Base-by-base conservation (phyloP, 495 filamentous ascomycete genomes). In the Friedmanniomyces endolithicus region DNA sequence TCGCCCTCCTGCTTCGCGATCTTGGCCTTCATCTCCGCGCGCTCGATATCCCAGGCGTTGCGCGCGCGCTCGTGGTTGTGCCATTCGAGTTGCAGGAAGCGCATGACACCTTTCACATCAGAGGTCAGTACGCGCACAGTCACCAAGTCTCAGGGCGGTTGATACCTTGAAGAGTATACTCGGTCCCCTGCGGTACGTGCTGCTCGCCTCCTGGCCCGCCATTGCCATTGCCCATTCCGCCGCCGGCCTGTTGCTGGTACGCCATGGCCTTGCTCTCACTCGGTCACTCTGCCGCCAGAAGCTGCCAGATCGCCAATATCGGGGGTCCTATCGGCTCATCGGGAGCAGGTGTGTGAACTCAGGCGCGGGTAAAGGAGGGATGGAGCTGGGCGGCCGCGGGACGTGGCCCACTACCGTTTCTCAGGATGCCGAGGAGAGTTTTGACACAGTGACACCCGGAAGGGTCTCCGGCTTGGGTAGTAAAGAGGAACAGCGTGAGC, bases 61-160 rank as follows among this genome's bases (percentile, higher is more conserved):
- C 94, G 84, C 63, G 95, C 94, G 71, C 92, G 86, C 69, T 99
- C 92, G 65, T 97, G 90, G 59, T 87, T 83, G 69, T 99, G 94
- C 92, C 92, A 97, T 79, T 99, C 92, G 34, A 90, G 90, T 74
- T 97, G 94, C 33, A 99, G 82, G 69, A 97, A 97, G 68, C 92
- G 89, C 92, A 99, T 99, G 34, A 99, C 92, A 65, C 92, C 90
- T 97, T 27, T 20, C 20, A 22, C 4, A 50, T n/a, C 3, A 14
- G 19, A 14, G 8, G 31, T 27, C 61, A 34, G 43, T 23, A 22
- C 25, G 33, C 37, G 48, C 53, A 49, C 47, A 20, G n/a, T 40
- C 48, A 53, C 14, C 4, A 45, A 14, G 57, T 31, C 61, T 53
- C 57, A 55, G 39, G 9, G 9, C 31, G 22, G 17, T n/a, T 12